phyloP scores from a whole-genome alignment of 2,329 filamentous ascomycete genomes.

The Tetracladium maxilliforme region DNA sequence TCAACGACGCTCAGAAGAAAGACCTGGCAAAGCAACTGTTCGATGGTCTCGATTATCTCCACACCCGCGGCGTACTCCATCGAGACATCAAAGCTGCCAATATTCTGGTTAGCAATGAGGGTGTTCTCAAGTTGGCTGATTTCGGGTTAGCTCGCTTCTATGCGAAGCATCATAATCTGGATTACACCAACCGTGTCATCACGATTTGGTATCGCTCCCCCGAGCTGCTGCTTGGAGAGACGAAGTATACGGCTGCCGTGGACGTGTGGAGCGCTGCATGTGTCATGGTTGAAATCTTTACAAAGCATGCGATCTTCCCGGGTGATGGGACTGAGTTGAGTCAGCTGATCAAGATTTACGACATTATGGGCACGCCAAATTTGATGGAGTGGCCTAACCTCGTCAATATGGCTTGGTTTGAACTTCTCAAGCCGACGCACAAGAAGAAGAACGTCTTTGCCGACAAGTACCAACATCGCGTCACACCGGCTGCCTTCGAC shows the following conservation, averaged over 20 bases:
- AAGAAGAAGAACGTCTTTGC: conserved; percentile 63
- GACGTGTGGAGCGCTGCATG: conserved; percentile 97
- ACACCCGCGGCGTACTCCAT: conserved; percentile 84
- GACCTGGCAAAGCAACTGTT: conserved; percentile 88
- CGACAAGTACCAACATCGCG: conserved; percentile 63
- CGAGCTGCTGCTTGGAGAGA: conserved; percentile 81
- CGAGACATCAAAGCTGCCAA: conserved; percentile 98
- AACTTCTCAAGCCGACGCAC: conserved; percentile 68
- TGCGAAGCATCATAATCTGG: conserved; percentile 76
- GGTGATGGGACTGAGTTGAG: conserved; percentile 93
- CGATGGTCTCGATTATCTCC: conserved; percentile 84
- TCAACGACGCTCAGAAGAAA: conserved; percentile 80
- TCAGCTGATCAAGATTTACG: conserved; percentile 94
- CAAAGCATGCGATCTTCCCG: conserved; percentile 82
- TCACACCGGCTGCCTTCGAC: conserved; percentile 72
- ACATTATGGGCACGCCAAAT: conserved; percentile 77
- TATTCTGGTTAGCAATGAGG: conserved; percentile 82
- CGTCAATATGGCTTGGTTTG: conserved; percentile 94
- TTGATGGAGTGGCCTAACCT: conserved; percentile 76
- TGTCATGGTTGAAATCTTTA: conserved; percentile 94
- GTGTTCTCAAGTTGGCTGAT: conserved; percentile 83
- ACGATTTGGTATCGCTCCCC: conserved; percentile 96
- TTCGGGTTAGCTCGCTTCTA: conserved; percentile 96
- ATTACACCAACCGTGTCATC: conserved; percentile 97
- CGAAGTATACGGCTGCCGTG: conserved; percentile 76